Conservation (phyloP, 2,329 filamentous ascomycete genomes). For the Calonectria honghensis region DNA sequence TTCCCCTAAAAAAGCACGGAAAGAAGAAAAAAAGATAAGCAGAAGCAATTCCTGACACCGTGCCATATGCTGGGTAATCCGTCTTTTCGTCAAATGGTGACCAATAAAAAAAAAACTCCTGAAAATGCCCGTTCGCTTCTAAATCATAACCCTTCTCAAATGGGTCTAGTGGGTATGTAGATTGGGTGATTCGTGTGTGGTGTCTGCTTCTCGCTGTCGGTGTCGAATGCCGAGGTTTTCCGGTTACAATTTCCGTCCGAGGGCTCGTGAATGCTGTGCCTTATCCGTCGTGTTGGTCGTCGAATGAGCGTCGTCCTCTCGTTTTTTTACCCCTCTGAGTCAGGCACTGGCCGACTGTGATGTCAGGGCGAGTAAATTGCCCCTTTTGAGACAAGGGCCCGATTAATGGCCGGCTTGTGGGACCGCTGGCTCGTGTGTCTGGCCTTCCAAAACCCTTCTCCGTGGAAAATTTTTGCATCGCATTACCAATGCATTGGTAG, state of each 20-base stretch:
- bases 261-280: constrained; percentile 14
- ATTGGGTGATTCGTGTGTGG: constrained; percentile 33
- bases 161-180: constrained; percentile 43
- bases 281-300: constrained; percentile 35
- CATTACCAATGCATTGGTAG: constrained; percentile 53
- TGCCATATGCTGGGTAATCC: constrained; percentile 45
- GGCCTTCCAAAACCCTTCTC: constrained; percentile 55
- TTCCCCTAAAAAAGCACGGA: constrained; percentile 10
- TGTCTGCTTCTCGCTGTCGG: constrained; percentile 15
- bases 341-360: constrained; percentile 44
- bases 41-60: constrained; percentile 48
- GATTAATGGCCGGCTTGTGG: constrained; percentile 48
- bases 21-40: constrained; percentile 27
- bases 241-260: constrained; percentile 12
- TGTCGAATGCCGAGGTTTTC: constrained; percentile 30
- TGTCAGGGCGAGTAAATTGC: constrained; percentile 38
- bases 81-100: constrained; percentile 39
- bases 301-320: constrained; percentile 34
- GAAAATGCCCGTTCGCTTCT: constrained; percentile 53
- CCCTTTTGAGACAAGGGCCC: constrained; percentile 37
- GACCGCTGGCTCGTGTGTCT: constrained; percentile 37
- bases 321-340: constrained; percentile 43
- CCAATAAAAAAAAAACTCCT: constrained; percentile 47
- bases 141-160: constrained; percentile 50
- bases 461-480: constrained; percentile 54